Conservation (phyloP, 805 yeast genomes). For the Pichia gijzeniarum region DNA sequence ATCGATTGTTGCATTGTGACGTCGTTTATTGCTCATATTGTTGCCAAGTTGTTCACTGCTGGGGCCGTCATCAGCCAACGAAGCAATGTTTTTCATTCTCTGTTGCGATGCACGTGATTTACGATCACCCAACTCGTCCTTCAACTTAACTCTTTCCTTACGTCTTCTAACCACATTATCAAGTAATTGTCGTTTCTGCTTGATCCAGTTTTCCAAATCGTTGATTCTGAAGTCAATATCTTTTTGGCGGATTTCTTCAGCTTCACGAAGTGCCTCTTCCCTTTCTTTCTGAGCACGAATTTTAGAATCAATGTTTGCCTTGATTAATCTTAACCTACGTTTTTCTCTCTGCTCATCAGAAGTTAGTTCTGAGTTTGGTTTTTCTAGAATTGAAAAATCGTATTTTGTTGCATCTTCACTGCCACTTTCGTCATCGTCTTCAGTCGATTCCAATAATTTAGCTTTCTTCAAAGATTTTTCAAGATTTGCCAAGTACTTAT, state of each 20-base stretch:
- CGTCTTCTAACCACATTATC: constrained; percentile 51
- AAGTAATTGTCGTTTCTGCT: constrained; percentile 56
- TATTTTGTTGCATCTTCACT: constrained; percentile 40
- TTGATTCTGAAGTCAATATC: constrained; percentile 73
- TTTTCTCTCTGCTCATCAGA: constrained; percentile 84
- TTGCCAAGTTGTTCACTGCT: constrained; percentile 10
- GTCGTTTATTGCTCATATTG: constrained; percentile 36
- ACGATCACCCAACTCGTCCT: constrained; percentile 76
- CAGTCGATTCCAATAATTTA: constrained; percentile 27
- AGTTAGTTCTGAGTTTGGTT: constrained; percentile 76
- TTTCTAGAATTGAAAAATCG: constrained; percentile 65
- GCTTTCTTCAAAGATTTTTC: constrained; percentile 68
- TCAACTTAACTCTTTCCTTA: constrained; percentile 62
- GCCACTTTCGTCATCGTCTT: constrained; percentile 51
- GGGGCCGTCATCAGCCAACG: constrained; percentile 63
- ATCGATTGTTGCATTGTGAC: constrained; percentile 62
- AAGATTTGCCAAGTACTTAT: constrained; percentile 54
- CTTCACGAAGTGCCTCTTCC: constrained; percentile 51
- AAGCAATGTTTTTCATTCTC: constrained; percentile 87
- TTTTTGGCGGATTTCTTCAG: constrained; percentile 51
- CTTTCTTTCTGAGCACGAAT: constrained; percentile 76
- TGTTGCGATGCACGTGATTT: constrained; percentile 88
- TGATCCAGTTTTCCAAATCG: constrained; percentile 77
- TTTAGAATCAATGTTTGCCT: constrained; percentile 87
- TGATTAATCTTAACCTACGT: constrained; percentile 71